Base-by-base conservation (phyloP, 139 green algal species). In the Chlamydomonas applanata region DNA sequence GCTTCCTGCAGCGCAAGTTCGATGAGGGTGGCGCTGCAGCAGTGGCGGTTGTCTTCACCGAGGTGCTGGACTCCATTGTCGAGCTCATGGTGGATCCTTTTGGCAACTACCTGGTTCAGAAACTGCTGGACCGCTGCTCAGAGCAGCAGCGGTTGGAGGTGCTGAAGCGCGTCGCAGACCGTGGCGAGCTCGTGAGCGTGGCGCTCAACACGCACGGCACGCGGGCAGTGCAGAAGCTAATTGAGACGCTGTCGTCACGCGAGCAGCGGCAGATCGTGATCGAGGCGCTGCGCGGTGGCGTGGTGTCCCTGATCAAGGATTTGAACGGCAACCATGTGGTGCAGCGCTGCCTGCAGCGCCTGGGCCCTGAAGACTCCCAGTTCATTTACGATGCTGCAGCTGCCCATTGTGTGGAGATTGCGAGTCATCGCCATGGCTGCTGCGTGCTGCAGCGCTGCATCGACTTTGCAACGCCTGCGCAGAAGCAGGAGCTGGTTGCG, bases 401-500 rank as follows among this genome's bases (percentile, higher is more conserved):
- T 4, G 46, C 52, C 19, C 77, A 98, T 85, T 97, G 91, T 73
- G 89, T 97, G 53, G 93, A 98, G 82, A 94, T 99, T 64, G 92
- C 94, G 30, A 97, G 94, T 36, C 96, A 99, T 88, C 89, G 96
- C 70, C 96, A 99, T 82, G 96, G 95, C 60, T 99, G 96, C 88
- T 99, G 96, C 86, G 96, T 99, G 72, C 85, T 99, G 83, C 95
- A 99, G 88, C 93, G 96, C 78, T 99, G 96, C 90, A 93, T 99
- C 69, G 96, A 99, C 83, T 97, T 94, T 79, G 95, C 96, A 19
- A 94, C 89, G 9, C 80, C 85, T 1, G 36, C 76, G 49, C 93
- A 98, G 85, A 91, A 89, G 81, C 73, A 82, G 3, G 81, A 76
- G 36, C 81, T 99, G 33, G 90, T 98, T 27, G 79, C 84, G 25